These are phyloP conservation scores for Funneliformis geosporum DNA, from an alignment of 192 early-diverging fungal genomes.

Conservation along the genomic window DNA sequence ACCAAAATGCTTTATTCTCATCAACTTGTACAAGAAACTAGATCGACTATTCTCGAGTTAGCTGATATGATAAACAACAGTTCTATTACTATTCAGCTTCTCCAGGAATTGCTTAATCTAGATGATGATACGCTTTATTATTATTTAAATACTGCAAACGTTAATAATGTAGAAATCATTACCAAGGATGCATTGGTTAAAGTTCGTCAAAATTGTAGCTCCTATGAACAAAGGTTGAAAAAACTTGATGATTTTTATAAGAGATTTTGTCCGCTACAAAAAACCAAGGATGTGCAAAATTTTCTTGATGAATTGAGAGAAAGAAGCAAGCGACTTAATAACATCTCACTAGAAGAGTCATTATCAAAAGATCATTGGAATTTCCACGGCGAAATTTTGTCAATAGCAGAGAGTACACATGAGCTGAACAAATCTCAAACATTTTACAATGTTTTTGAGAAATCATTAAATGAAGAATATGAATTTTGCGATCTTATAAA, in stretches of 20 bases:
- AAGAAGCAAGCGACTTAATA: not conserved
- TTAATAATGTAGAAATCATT: not conserved
- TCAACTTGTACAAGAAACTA: not conserved
- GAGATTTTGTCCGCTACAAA: not conserved
- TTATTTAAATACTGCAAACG: not conserved
- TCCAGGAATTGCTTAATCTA: not conserved
- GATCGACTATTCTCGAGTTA: not conserved
- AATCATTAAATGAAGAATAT: not conserved
- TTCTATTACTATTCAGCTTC: not conserved
- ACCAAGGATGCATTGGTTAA: not conserved
- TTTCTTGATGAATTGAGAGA: not conserved
- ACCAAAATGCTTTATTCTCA: not conserved
- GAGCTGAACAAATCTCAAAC: slow-evolving; percentile 15
- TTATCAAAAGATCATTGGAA: not conserved
- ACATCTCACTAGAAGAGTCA: not conserved
- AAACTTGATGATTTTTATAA: not conserved
- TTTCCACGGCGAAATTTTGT: not conserved
- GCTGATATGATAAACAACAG: not conserved
- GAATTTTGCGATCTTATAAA: too few species aligned
- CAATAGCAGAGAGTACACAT: not conserved
- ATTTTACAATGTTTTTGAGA: slow-evolving; percentile 21
- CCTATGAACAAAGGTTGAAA: not conserved
- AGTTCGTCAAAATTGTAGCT: not conserved
- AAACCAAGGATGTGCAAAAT: not conserved
- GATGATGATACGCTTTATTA: not conserved